These are phyloP conservation scores for Pseudogymnoascus verrucosus DNA, from an alignment of 2,329 filamentous ascomycete species.

Conservation along the genomic window DNA sequence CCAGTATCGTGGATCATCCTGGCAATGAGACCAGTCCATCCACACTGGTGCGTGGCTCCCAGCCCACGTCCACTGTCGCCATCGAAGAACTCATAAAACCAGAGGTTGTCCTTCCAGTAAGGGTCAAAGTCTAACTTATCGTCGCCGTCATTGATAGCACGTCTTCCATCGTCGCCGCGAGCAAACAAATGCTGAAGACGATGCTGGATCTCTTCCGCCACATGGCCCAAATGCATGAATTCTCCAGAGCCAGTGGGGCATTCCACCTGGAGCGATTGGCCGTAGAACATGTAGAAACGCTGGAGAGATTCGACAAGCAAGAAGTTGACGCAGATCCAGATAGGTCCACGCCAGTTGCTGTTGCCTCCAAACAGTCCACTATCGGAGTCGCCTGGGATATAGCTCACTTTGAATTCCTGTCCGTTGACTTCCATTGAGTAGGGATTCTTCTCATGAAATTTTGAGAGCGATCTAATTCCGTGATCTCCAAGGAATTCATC, in stretches of 20 bases:
- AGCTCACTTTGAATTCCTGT: constrained; percentile 78
- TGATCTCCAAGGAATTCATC: constrained; percentile 86
- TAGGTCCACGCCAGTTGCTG: constrained; percentile 94
- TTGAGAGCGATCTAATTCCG: constrained; percentile 86
- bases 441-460: constrained; percentile 81
- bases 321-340: constrained; percentile 96
- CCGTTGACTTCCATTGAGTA: constrained; percentile 95
- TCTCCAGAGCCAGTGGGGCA: constrained; percentile 91
- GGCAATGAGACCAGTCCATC: constrained; percentile 91
- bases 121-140: constrained; percentile 85
- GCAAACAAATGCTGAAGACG: constrained; percentile 87
- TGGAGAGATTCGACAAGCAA: constrained; percentile 89
- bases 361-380: constrained; percentile 93
- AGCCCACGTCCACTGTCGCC: constrained; percentile 83
- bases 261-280: constrained; percentile 78
- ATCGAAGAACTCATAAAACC: constrained; percentile 98
- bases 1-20: constrained; percentile 97
- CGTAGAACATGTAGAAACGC: constrained; percentile 94
- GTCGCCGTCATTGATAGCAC: constrained; percentile 79
- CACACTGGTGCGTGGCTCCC: constrained; percentile 88
- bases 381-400: constrained; percentile 93
- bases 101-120: constrained; percentile 87
- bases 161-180: constrained; percentile 72
- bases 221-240: constrained; percentile 90
- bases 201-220: constrained; percentile 92